Evolutionary conservation across 2,329 filamentous ascomycete species (phyloP), one percentile per base, ranked within the genome.

Genomic region (Diplodia corticola): DNA sequence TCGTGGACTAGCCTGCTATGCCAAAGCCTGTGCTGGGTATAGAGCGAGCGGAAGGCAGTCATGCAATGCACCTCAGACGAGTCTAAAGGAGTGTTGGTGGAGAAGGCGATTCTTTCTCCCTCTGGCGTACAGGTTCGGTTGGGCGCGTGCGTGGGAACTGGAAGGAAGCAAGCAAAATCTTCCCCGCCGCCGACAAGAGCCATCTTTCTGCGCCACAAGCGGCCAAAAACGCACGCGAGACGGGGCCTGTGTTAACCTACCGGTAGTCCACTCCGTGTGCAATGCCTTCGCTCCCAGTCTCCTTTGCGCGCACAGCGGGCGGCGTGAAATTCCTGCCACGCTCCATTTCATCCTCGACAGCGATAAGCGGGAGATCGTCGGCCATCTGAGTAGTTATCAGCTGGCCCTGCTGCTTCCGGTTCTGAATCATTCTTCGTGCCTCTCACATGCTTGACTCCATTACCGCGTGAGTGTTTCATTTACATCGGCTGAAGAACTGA

Each of bases 131-230:
- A 40, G 37, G 63, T 33, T 64, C 24, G 50, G 61, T 44, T 46
- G 49, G 35, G 61, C 33, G 60, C 60, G 48, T 44, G 48, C 59
- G 49, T 20, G 22, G 26, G 57, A n/a, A n/a, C n/a, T n/a, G n/a
- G n/a, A 49, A 37, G 35, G 28, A 55, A 35, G 51, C 51, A 54
- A n/a, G 61, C 61, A 46, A 64, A 64, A 64, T 64, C 63, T 55
- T 64, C 50, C 48, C 50, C 63, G 46, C 63, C 26, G 20, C 17
- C 4, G 53, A 20, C 33, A 22, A 35, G 53, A 57, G 53, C 24
- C 40, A 35, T 49, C 40, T 5, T 46, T 20, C 57, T 13, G 26
- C 53, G 20, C 5, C 24, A 17, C 53, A 57, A 30, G 24, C 55
- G 12, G 24, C 17, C 13, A 30, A 33, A 33, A 26, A 54, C 5